phyloP scores from a whole-genome alignment of 2,329 filamentous ascomycete species.

The Pestalotiopsis sp. region DNA sequence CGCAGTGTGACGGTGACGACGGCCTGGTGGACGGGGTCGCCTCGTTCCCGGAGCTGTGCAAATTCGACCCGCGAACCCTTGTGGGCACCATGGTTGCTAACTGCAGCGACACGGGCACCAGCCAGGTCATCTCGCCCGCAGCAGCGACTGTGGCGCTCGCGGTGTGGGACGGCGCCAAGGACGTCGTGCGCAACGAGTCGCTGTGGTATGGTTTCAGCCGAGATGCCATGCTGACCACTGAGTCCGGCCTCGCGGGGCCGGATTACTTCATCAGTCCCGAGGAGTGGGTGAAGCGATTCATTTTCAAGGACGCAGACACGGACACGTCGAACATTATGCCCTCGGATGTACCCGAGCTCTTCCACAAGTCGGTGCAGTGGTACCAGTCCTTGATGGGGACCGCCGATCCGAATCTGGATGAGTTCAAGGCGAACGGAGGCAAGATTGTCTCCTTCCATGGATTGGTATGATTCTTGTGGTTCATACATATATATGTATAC shows the following conservation, averaged over 20 bases:
- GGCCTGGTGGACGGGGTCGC: neutral
- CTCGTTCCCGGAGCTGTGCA: neutral
- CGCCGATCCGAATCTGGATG: constrained; percentile 3
- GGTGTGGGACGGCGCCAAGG: neutral
- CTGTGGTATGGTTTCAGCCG: neutral
- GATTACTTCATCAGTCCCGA: neutral
- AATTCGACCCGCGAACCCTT: neutral
- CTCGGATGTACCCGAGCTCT: neutral
- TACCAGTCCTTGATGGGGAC: constrained; percentile 2
- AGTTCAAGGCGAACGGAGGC: neutral
- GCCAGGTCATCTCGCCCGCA: neutral
- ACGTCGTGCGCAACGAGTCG: neutral
- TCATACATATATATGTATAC: neutral
- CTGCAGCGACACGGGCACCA: neutral
- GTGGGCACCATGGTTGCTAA: neutral
- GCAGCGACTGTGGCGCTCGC: neutral
- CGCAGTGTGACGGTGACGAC: neutral
- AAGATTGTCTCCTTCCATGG: neutral
- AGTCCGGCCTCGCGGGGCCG: neutral
- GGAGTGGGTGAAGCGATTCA: constrained; percentile 1
- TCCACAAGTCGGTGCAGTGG: constrained; percentile 2
- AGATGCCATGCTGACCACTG: neutral
- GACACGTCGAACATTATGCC: neutral
- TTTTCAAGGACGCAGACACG: neutral
- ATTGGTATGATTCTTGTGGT: neutral